Base-by-base conservation (phyloP, 164 flowering plant species). In the Chimonanthus salicifolius region DNA sequence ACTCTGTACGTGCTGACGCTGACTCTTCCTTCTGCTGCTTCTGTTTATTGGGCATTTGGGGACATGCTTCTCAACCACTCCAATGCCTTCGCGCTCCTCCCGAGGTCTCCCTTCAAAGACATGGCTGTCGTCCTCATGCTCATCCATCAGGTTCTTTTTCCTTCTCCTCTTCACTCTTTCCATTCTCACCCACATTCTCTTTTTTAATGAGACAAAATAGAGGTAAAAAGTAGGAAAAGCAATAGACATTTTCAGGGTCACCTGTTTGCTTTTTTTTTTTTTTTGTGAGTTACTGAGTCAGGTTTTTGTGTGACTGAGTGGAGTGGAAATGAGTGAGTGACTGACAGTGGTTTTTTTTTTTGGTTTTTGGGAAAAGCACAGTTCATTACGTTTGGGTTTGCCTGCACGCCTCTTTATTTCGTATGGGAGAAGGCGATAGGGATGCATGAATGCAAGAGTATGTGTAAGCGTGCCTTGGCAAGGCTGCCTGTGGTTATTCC, bases 351-450 rank as follows among this genome's bases (percentile, higher is more conserved):
- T 20, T 4, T 49, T 20, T 70, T n/a, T 33, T 8, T 21, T 7
- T 16, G 7, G 47, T 33, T 8, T 21, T 7, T 16, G 7, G 49
- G 45, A n/a, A 70, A 49, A 70, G 43, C 33, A 33, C 97, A 94
- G 98, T 92, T 94, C 68, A 94, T 94, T 67, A 94, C 98, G 69
- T 94, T 94, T 74, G 98, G 98, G 63, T 94, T 92, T 69, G 98
- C 98, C 66, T 92, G 97, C 90, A 94, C 98, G 47, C 98, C 98
- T 0, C 69, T 94, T 71, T 94, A 94, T 70, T 94, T 94, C 70
- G 98, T 94, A 76, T 94, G 98, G 98, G 98, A 94, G 83, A 94
- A 94, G 78, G 88, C 87, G n/a, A 90, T 94, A 44, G 98, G 98
- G 69, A 84, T 94, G 89, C 98, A 94, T 73, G 95, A 92, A 62